Evolutionary conservation across 148 eudicot genomes (phyloP).

Genomic region (Oxyria digyna): DNA sequence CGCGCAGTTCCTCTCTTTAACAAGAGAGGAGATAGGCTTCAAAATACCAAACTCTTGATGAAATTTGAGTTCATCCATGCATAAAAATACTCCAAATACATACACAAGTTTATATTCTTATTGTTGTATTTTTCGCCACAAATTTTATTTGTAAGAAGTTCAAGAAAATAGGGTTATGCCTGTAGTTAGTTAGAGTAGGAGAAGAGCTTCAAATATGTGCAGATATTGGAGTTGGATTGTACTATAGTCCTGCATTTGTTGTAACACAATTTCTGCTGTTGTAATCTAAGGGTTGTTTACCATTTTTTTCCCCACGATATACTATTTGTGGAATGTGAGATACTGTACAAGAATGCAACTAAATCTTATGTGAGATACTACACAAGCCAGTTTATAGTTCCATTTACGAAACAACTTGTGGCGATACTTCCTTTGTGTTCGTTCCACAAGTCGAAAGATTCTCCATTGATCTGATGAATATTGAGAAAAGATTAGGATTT

Average conservation of each 20-base stretch:
- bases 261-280: background rate
- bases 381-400: too few relatives aligned
- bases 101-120: background rate
- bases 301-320: too few relatives aligned
- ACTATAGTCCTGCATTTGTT: background rate
- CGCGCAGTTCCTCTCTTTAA: slow-evolving; percentile 33
- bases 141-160: background rate
- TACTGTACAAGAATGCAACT: too few relatives aligned
- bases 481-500: too few relatives aligned
- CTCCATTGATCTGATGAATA: too few relatives aligned
- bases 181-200: slow-evolving; percentile 1
- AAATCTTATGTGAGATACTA: too few relatives aligned
- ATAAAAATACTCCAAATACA: background rate
- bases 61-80: slow-evolving; percentile 8
- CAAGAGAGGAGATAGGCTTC: slow-evolving; percentile 27
- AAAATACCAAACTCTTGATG: slow-evolving; percentile 32
- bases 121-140: background rate
- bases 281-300: background rate
- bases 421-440: too few relatives aligned
- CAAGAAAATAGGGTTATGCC: background rate
- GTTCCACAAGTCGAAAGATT: too few relatives aligned
- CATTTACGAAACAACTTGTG: too few relatives aligned
- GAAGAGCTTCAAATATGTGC: background rate
- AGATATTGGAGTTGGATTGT: background rate
- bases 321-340: too few relatives aligned